Evolutionary conservation across 345 rosid species (phyloP), one percentile per base, ranked within the genome.

Genomic region (Gossypium arboreum): DNA sequence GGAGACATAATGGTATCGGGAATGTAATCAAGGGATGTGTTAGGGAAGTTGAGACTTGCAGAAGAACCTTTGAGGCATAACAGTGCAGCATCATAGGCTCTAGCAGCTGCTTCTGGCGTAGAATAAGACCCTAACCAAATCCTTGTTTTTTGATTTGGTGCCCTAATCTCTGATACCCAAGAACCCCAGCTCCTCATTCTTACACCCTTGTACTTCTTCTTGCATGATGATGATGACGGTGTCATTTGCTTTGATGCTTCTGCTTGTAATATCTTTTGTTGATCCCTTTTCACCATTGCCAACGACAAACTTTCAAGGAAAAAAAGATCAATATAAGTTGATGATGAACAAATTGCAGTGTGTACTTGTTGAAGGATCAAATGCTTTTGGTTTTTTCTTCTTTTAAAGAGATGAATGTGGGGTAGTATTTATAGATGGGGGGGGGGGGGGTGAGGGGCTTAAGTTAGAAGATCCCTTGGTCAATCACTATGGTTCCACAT

Each of bases 111-210:
- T 81, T 93, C 99, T 10, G 97, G 76, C 2, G 97, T 96, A 13
- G 98, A 90, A 79, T 96, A 93, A 72, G 99, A 96, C 39, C 99
- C 99, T 75, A 96, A 80, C 99, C 99, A 96, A 75, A 96, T 93
- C 77, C 99, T 87, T 59, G 99, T 89, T 73, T 96, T 96, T 68
- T 93, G 92, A 75, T 93, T 91, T 13, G 99, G 99, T 58, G 99
- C 97, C 74, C 99, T 87, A 54, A 96, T 96, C 80, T 96, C 99
- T 9, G 99, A 88, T 0, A 95, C 99, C 97, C 97, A 96, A 0
- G 99, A 96, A 0, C 99, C 99, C 99, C 99, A 96, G 24, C 93
- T 96, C 79, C 99, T 91, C 99, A 93, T 96, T 75, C 99, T 85
- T 57, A 96, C 99, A 60, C 97, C 99, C 85, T 87, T 96, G 84